Conservation (phyloP, 2,329 filamentous ascomycete species). For the Botryosphaeria dothidea region DNA sequence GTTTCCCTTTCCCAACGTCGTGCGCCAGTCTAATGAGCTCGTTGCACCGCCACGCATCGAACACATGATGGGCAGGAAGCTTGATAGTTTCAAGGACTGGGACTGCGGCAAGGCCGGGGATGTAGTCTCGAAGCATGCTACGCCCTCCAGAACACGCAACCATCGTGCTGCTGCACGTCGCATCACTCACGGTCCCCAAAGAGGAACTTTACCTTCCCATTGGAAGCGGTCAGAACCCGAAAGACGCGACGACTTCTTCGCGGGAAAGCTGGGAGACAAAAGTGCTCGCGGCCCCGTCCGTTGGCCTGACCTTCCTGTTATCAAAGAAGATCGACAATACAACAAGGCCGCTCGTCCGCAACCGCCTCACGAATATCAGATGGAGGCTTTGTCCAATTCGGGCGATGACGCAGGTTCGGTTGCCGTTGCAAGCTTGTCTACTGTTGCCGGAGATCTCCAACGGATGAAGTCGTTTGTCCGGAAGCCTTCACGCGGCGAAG, state of each 20-base stretch:
- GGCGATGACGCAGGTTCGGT: slow-evolving; percentile 3
- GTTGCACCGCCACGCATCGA: background rate
- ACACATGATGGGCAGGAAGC: background rate
- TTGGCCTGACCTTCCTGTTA: background rate
- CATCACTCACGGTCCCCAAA: background rate
- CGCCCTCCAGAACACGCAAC: background rate
- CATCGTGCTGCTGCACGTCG: background rate
- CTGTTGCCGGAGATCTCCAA: slow-evolving; percentile 4
- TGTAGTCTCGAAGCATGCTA: background rate
- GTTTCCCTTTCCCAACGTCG: slow-evolving; percentile 14
- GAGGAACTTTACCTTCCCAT: background rate
- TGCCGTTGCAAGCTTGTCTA: slow-evolving; percentile 15
- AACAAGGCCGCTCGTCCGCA: background rate
- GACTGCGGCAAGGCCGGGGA: background rate
- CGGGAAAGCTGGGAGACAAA: background rate
- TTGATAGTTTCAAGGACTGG: background rate
- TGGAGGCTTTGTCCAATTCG: slow-evolving; percentile 10
- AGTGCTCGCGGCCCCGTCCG: background rate
- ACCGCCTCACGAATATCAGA: slow-evolving; percentile 3
- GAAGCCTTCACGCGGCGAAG: slow-evolving; percentile 13
- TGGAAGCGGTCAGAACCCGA: background rate
- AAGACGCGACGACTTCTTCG: background rate
- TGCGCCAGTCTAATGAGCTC: background rate
- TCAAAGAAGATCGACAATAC: slow-evolving; percentile 5
- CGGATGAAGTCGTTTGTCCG: slow-evolving; percentile 20